Evolutionary conservation across 2,329 filamentous ascomycete genomes (phyloP), one percentile per base, ranked within the genome.

Genomic region (Periconia digitata): DNA sequence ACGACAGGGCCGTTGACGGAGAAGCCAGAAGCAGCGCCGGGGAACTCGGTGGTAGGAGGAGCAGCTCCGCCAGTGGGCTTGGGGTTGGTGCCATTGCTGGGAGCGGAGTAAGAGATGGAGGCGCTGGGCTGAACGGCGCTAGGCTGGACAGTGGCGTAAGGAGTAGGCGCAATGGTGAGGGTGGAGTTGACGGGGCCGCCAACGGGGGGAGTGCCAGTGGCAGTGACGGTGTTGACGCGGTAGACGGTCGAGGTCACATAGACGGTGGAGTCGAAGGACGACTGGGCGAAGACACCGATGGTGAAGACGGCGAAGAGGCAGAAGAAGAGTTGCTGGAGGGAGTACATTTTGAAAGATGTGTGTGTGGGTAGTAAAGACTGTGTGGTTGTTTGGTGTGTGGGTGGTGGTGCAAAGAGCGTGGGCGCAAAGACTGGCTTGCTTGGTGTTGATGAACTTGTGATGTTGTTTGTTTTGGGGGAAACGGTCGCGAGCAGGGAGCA

Each of bases 161-260:
- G 49, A 13, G 53, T 44, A 37, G 62, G 56, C 16, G 50, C 43
- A 49, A 69, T 63, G 59, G 65, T 69, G 32, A 64, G 61, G 37
- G 68, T 71, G 40, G 56, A 54, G 66, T 70, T 71, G 21, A 57
- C 57, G 29, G 29, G 23, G 48, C 60, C 55, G 7, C 47, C 52
- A 54, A 49, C 60, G 20, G 64, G 50, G 35, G 64, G 53, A 8
- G 62, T 62, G 56, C 63, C 59, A 16, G 63, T 63, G 46, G 62
- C 51, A 42, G 69, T 71, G 58, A 71, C 60, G 43, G 69, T 71
- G 65, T 69, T 67, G 58, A 71, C 60, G 53, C 61, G 64, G 57
- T 66, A 66, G 60, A 72, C 59, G 52, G 70, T 72, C 15, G 60
- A 63, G 47, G 69, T 71, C 44, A 69, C 46, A 51, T 67, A 70